Evolutionary conservation across 2,329 filamentous ascomycete species (phyloP), one percentile per base, ranked within the genome.

Genomic region (Colletotrichum sp.): DNA sequence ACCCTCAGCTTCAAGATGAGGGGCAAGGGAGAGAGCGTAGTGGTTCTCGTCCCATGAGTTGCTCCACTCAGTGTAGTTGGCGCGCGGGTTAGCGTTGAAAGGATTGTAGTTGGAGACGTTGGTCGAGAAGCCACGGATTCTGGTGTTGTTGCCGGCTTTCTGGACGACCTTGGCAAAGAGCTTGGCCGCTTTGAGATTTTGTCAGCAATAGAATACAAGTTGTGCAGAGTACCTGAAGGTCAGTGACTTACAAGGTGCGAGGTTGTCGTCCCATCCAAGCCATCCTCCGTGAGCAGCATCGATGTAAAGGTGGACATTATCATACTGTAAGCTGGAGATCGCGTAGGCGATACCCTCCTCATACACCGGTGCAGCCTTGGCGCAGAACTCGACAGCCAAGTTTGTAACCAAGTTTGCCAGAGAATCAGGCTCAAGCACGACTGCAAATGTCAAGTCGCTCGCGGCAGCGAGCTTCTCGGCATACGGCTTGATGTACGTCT

Each of bases 351-450:
- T 83, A 30, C 86, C 86, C 71, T 85, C 82, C 71, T 85, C 81
- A 76, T 88, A 87, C 2, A 81, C 81, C 1, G 82, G 79, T 7
- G 82, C 80, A 1, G 86, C 86, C 61, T 82, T 80, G 30, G 81
- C 83, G 77, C 86, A 88, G 28, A 85, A 81, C 36, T 80, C 80
- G 26, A 86, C 77, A 48, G 78, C 81, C 75, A 81, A 71, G 81
- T 87, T 87, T 28, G 86, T 87, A 57, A 88, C 81, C 12, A 85
- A 71, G 80, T 88, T 88, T 61, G 82, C 86, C 36, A 88, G 79
- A 34, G 85, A 85, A 78, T 88, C 86, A 13, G 86, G 87, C 80
- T 88, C 87, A 7, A 88, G 74, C 10, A 87, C 83, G 48, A 88
- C 80, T 24, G 86, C 86, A 60, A 87, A 88, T 32, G 81, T 83